Evolutionary conservation across 2,329 filamentous ascomycete genomes (phyloP).

Genomic region (Fusarium secorum): DNA sequence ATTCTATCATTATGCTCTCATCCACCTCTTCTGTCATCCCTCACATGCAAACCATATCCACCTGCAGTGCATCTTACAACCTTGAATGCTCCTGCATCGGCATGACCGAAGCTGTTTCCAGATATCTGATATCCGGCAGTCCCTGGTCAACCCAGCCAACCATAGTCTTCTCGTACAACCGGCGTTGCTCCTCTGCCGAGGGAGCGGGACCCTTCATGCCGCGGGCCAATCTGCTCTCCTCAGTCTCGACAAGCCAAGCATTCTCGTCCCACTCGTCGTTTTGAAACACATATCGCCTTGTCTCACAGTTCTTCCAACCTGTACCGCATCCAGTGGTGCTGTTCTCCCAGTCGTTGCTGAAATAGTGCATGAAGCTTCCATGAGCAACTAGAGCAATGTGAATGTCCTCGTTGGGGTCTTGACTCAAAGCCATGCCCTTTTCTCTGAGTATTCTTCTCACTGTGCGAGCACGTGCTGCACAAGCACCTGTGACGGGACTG

Average conservation of each 20-base stretch:
- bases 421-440: conserved; percentile 4
- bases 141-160: conserved; percentile 26
- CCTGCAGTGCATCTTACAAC: background rate
- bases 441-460: conserved; percentile 24
- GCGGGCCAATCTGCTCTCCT: conserved; percentile 13
- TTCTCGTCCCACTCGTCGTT: conserved; percentile 18
- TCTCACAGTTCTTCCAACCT: conserved; percentile 28
- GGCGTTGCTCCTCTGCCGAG: conserved; percentile 10
- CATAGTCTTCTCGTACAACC: conserved; percentile 25
- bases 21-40: background rate
- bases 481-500: conserved; percentile 23
- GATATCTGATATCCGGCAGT: conserved; percentile 21
- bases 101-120: conserved; percentile 12
- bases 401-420: conserved; percentile 7
- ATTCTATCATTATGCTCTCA: too few species aligned
- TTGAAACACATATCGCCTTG: conserved; percentile 24
- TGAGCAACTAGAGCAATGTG: conserved; percentile 30
- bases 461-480: conserved; percentile 13
- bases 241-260: conserved; percentile 27
- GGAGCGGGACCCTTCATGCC: conserved; percentile 14
- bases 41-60: background rate
- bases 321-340: conserved; percentile 15
- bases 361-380: conserved; percentile 29
- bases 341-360: conserved; percentile 32
- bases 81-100: background rate